phyloP scores from a whole-genome alignment of 2,329 filamentous ascomycete species.

The Penicillium verrucosum region DNA sequence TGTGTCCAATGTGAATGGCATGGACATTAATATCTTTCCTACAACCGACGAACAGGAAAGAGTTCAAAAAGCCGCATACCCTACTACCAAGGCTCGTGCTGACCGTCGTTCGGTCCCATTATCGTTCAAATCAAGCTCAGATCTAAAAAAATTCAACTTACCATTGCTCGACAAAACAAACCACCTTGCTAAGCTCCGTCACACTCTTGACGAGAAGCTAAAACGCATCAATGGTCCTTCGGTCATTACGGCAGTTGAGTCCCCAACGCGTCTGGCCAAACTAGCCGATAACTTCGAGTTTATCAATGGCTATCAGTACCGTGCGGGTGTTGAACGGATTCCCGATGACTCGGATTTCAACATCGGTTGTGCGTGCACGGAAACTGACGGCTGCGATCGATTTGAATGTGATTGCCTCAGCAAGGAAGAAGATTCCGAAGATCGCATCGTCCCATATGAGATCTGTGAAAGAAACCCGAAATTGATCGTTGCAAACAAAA shows the following conservation, averaged over 20 bases:
- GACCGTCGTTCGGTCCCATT: not conserved
- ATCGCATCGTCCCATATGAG: slow-evolving; percentile 34
- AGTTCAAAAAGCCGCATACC: not conserved
- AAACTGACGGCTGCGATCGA: slow-evolving; percentile 22
- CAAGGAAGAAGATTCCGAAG: slow-evolving; percentile 29
- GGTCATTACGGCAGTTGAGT: slow-evolving; percentile 22
- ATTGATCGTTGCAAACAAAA: slow-evolving; percentile 26
- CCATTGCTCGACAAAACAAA: not conserved
- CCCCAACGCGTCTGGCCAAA: slow-evolving; percentile 19
- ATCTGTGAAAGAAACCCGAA: not conserved
- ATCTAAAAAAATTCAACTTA: not conserved
- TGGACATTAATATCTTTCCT: not conserved
- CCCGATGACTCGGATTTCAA: slow-evolving; percentile 25
- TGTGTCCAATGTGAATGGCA: not conserved
- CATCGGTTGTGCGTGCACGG: slow-evolving; percentile 28
- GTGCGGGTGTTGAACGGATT: slow-evolving; percentile 29
- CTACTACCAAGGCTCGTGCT: not conserved
- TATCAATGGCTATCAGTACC: slow-evolving; percentile 36
- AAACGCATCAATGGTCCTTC: slow-evolving; percentile 25
- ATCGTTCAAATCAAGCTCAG: not conserved
- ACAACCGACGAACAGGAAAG: not conserved
- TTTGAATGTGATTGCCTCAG: slow-evolving; percentile 30
- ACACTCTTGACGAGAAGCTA: slow-evolving; percentile 8
- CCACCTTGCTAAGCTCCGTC: not conserved
- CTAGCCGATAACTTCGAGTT: slow-evolving; percentile 40